Percentiles rank a stretch among this genome's conserved stretches.
Evolutionary conservation across 2,329 filamentous ascomycete genomes (phyloP).

Genomic region (Phaeophleospora eucalypticola): DNA sequence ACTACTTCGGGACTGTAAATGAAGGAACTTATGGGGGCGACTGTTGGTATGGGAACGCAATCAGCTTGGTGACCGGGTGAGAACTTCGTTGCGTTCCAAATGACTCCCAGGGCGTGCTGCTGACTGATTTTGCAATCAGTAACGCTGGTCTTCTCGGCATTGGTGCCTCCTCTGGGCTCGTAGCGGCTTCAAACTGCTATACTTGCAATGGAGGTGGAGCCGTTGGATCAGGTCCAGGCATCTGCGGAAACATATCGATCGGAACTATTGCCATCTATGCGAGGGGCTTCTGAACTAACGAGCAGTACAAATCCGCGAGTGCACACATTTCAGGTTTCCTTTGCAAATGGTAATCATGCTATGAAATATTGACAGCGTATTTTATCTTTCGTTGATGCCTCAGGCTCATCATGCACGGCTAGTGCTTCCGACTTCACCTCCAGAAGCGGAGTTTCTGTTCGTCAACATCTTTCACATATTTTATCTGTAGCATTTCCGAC

Average conservation of each 20-base stretch:
- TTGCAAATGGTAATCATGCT: no score
- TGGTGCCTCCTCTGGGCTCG: slow-evolving; percentile 15
- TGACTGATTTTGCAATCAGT: not conserved
- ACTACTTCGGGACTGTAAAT: slow-evolving; percentile 29
- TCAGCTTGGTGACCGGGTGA: no score
- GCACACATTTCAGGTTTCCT: no score
- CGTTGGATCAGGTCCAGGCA: slow-evolving; percentile 16
- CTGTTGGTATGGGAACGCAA: slow-evolving; percentile 28
- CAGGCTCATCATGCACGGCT: no score
- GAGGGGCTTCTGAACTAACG: slow-evolving; percentile 21
- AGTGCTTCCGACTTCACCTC: no score
- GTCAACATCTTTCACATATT: no score
- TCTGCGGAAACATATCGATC: slow-evolving; percentile 26
- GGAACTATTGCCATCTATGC: slow-evolving; percentile 30
- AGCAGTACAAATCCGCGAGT: no score
- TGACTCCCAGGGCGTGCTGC: not conserved
- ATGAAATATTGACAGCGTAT: no score
- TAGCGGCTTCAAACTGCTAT: slow-evolving; percentile 28
- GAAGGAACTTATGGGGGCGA: slow-evolving; percentile 20
- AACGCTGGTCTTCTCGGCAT: slow-evolving; percentile 2
- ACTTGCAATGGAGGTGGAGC: slow-evolving; percentile 20
- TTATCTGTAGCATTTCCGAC: no score
- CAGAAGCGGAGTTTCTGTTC: no score
- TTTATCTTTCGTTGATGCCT: no score
- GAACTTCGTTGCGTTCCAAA: slow-evolving; percentile 25